These are phyloP conservation scores for Alternaria brassicicola DNA, from an alignment of 2,329 filamentous ascomycete species.

Conservation along the genomic window DNA sequence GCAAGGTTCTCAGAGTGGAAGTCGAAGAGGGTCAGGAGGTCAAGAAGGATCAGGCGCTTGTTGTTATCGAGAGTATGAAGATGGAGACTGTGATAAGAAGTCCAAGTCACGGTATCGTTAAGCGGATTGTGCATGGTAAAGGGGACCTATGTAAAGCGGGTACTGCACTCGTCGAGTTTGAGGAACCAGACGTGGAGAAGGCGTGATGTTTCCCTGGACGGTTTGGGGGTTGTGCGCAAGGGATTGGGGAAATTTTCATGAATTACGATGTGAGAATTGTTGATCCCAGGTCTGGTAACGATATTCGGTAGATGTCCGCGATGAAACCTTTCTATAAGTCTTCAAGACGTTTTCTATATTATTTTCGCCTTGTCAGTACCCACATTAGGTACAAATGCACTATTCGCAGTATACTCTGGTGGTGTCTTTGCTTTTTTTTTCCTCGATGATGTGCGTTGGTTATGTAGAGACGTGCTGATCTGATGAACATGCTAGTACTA, in stretches of 20 bases:
- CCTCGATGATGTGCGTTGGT: too few relatives aligned
- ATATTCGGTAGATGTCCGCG: too few relatives aligned
- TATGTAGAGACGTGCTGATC: too few relatives aligned
- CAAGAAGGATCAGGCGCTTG: slow-evolving; percentile 82
- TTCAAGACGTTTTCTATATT: too few relatives aligned
- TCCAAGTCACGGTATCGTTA: slow-evolving; percentile 56
- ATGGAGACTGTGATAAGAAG: slow-evolving; percentile 63
- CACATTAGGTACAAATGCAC: too few relatives aligned
- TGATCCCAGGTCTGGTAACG: too few relatives aligned
- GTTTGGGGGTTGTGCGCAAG: background rate
- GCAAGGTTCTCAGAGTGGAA: slow-evolving; percentile 91
- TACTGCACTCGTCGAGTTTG: slow-evolving; percentile 48
- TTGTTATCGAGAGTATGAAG: slow-evolving; percentile 68
- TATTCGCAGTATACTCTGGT: too few relatives aligned
- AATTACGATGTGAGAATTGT: background rate
- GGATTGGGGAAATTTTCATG: background rate
- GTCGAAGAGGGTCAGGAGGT: slow-evolving; percentile 82
- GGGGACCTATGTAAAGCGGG: slow-evolving; percentile 56
- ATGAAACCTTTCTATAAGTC: too few relatives aligned
- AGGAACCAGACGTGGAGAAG: slow-evolving; percentile 22
- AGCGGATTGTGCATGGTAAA: slow-evolving; percentile 56
- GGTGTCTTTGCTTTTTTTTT: too few relatives aligned
- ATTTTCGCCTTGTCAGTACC: too few relatives aligned
- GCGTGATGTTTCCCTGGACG: background rate
- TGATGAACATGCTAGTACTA: too few relatives aligned